Conservation (phyloP, 139 green algal genomes). For the Tetradesmus lagerheimii region DNA sequence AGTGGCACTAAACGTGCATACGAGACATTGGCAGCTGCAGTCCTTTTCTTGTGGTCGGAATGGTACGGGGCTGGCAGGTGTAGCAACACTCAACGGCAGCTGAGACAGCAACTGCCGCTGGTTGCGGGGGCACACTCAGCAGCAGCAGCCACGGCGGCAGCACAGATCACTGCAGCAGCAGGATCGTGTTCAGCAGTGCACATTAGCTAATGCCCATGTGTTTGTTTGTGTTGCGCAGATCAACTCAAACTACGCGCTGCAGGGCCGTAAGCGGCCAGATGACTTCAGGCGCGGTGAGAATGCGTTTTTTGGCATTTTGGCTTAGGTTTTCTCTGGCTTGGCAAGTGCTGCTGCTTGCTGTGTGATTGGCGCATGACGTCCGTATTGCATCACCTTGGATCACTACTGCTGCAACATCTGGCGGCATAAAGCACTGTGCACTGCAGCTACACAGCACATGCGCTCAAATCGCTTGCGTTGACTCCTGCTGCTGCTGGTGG, state of each 20-base stretch:
- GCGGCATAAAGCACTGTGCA: background rate
- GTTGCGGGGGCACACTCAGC: too few species aligned
- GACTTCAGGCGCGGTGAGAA: slow-evolving; percentile 57
- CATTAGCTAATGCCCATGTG: too few species aligned
- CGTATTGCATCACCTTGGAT: background rate
- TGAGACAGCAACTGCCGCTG: too few species aligned
- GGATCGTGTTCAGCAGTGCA: too few species aligned
- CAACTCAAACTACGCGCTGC: slow-evolving; percentile 55
- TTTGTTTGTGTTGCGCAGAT: slow-evolving; percentile 18
- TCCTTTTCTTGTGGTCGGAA: too few species aligned
- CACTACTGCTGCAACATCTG: background rate
- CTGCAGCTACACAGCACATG: background rate
- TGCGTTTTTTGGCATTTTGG: background rate
- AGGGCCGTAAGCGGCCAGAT: slow-evolving; percentile 67
- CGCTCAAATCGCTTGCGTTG: background rate
- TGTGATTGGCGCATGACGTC: background rate
- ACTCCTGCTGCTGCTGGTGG: background rate
- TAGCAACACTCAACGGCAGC: too few species aligned
- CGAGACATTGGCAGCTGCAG: too few species aligned
- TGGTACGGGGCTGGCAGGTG: too few species aligned
- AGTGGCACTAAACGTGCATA: too few species aligned
- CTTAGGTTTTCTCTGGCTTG: too few species aligned
- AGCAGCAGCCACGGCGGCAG: background rate
- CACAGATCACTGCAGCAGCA: background rate
- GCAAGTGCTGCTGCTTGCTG: background rate